Percentiles rank a stretch among this genome's conserved stretches.
phyloP scores from a whole-genome alignment of 352 stramenopile genomes.

The Globisporangium heterothallicum region DNA sequence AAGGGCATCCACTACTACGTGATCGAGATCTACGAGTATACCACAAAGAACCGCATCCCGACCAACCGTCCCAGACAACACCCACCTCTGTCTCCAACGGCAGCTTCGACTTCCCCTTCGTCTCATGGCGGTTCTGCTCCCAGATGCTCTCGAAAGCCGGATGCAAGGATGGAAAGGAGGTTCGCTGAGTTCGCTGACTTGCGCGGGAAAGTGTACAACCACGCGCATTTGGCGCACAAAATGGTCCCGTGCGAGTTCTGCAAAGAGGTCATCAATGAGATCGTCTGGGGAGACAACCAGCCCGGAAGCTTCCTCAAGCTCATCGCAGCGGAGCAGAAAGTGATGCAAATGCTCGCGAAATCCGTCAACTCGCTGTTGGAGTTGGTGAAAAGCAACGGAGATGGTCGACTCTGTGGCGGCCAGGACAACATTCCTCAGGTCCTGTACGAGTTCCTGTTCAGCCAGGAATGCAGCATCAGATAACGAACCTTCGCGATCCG shows the following conservation, averaged over 20 bases:
- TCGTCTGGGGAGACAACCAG: slow-evolving; percentile 4
- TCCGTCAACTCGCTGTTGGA: slow-evolving; percentile 6
- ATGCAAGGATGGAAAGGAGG: not conserved
- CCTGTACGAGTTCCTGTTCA: slow-evolving; percentile 6
- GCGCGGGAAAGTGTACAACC: slow-evolving; percentile 3
- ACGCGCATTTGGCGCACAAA: slow-evolving; percentile 1
- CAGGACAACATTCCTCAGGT: slow-evolving; percentile 2
- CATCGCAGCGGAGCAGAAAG: not conserved
- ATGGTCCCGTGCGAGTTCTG: slow-evolving; percentile 7
- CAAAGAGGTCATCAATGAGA: slow-evolving; percentile 8
- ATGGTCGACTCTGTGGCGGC: not conserved
- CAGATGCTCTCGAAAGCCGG: not conserved
- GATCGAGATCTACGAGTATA: slow-evolving; percentile 8
- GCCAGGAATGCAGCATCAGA: not conserved
- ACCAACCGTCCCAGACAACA: not conserved
- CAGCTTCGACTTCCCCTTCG: not conserved
- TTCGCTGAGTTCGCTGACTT: slow-evolving; percentile 1
- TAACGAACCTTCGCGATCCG: too few species aligned
- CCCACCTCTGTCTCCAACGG: not conserved
- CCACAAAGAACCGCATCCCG: slow-evolving; percentile 9
- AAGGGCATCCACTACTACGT: not conserved
- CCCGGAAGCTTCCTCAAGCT: slow-evolving; percentile 3
- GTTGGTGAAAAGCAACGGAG: slow-evolving; percentile 1
- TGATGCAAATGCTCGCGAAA: not conserved
- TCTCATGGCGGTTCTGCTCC: not conserved